Percentiles rank a stretch among this genome's conserved stretches.
Conservation (phyloP, 352 stramenopile genomes). For the Thraustotheca clavata region DNA sequence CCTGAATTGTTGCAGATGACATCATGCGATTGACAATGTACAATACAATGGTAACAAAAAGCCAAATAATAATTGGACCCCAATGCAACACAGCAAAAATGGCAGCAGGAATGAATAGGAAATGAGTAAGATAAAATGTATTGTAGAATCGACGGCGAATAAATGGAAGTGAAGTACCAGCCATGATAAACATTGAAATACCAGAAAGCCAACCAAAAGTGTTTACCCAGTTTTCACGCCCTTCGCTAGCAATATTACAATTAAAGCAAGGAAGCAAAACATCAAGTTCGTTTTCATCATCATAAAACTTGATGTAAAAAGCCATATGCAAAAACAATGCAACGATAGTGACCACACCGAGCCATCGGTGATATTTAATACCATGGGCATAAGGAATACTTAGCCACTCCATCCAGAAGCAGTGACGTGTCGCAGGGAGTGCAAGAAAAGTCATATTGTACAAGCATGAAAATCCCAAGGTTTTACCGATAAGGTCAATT, state of each 20-base stretch:
- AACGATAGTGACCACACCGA: conserved; percentile 39
- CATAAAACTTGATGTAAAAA: conserved; percentile 29
- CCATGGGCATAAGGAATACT: conserved; percentile 49
- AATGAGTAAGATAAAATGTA: conserved; percentile 38
- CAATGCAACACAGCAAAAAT: conserved; percentile 37
- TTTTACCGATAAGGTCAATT: neutral
- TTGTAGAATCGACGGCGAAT: conserved; percentile 37
- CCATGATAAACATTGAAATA: conserved; percentile 33
- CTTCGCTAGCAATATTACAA: conserved; percentile 26
- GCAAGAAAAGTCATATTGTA: conserved; percentile 71
- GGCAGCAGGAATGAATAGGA: conserved; percentile 30
- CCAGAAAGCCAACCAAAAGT: conserved; percentile 35
- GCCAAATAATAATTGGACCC: conserved; percentile 36
- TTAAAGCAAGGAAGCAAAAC: conserved; percentile 32
- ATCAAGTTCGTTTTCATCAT: conserved; percentile 21
- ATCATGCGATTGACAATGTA: conserved; percentile 32
- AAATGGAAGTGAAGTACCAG: conserved; percentile 27
- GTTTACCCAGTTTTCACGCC: conserved; percentile 36
- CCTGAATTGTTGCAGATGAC: conserved; percentile 24
- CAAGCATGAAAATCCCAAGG: conserved; percentile 39
- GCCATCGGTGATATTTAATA: conserved; percentile 47
- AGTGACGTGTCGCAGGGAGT: conserved; percentile 46
- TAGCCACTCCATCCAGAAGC: conserved; percentile 60
- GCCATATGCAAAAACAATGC: conserved; percentile 36
- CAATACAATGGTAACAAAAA: conserved; percentile 34